Percentiles rank a stretch among this genome's conserved stretches.
phyloP scores from a whole-genome alignment of 2,329 filamentous ascomycete genomes.

The Balansia obtecta region DNA sequence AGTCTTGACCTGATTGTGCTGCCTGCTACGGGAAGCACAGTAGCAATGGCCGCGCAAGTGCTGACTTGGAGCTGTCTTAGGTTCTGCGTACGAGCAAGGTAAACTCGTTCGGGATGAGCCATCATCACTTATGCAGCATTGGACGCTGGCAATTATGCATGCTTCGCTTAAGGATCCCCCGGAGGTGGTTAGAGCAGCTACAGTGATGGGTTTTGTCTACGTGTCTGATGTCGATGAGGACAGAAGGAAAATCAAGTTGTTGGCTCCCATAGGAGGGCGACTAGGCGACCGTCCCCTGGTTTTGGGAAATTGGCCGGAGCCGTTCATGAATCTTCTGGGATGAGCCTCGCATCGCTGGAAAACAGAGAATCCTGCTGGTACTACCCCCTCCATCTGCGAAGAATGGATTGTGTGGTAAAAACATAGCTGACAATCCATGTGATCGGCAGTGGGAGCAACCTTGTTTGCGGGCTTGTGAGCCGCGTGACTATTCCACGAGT shows the following conservation, averaged over 20 bases:
- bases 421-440: no score
- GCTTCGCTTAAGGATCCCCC: conserved; percentile 56
- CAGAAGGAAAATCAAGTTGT: conserved; percentile 64
- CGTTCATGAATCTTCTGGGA: conserved; percentile 63
- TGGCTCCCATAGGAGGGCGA: conserved; percentile 73
- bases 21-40: no score
- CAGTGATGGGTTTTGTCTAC: conserved; percentile 86
- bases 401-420: not conserved
- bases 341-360: conserved; percentile 9
- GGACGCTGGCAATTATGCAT: conserved; percentile 74
- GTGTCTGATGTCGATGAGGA: conserved; percentile 84
- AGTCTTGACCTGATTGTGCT: conserved; percentile 11
- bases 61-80: conserved; percentile 7
- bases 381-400: no score
- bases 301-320: conserved; percentile 78
- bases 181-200: conserved; percentile 64
- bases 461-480: not conserved
- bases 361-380: not conserved
- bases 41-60: not conserved
- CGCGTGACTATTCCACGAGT: not conserved
- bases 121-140: conserved; percentile 60
- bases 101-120: conserved; percentile 53
- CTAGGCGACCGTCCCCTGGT: conserved; percentile 71
- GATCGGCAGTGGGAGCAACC: not conserved
- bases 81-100: conserved; percentile 18